These are phyloP conservation scores for Zizania latifolia DNA, from an alignment of 176 grass and related monocot genomes.

Conservation along the genomic window DNA sequence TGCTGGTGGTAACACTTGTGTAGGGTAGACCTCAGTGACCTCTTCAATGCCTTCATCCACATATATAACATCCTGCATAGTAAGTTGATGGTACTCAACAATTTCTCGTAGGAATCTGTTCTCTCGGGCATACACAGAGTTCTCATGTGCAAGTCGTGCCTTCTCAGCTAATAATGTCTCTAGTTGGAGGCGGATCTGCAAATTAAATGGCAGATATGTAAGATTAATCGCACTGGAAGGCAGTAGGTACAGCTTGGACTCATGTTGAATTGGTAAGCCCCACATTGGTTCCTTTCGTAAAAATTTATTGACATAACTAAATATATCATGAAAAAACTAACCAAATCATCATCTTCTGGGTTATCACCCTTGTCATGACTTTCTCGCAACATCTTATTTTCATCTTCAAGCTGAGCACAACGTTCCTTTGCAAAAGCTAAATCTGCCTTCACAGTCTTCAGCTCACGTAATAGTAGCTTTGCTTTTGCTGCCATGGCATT, in stretches of 20 bases:
- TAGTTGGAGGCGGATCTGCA: constrained; percentile 87
- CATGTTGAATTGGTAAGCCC: not conserved
- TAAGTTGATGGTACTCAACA: constrained; percentile 96
- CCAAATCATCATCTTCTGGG: constrained; percentile 92
- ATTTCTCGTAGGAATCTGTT: constrained; percentile 95
- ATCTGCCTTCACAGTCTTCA: constrained; percentile 94
- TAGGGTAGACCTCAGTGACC: constrained; percentile 80
- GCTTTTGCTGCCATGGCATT: constrained; percentile 99
- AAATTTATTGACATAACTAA: not conserved
- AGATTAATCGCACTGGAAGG: not conserved
- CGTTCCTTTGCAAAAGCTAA: constrained; percentile 90
- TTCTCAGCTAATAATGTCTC: constrained; percentile 88
- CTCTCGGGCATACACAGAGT: constrained; percentile 87
- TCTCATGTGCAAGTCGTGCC: constrained; percentile 83
- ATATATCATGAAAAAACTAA: constrained; percentile 25
- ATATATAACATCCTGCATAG: constrained; percentile 95
- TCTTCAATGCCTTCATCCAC: constrained; percentile 97
- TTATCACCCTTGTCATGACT: constrained; percentile 69
- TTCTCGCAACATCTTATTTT: constrained; percentile 85
- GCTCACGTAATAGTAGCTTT: constrained; percentile 84
- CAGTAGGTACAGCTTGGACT: not conserved
- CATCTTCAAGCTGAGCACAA: constrained; percentile 93
- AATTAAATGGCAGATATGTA: not conserved
- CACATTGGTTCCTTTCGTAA: not conserved
- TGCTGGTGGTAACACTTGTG: constrained; percentile 44